These are phyloP conservation scores for Diaporthe sp. DNA, from an alignment of 2,329 filamentous ascomycete genomes.

Conservation along the genomic window DNA sequence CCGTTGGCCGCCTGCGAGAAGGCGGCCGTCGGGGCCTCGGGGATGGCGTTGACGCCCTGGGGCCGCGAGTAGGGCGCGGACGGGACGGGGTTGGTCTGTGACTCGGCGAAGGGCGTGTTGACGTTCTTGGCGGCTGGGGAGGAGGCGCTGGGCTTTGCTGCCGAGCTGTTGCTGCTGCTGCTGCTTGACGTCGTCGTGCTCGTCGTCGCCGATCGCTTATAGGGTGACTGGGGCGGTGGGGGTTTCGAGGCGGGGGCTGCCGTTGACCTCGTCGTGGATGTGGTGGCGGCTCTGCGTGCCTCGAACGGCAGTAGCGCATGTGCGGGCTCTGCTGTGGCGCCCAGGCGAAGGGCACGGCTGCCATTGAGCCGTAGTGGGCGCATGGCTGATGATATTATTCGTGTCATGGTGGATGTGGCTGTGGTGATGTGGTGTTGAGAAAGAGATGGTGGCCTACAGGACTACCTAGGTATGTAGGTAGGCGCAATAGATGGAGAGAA, in stretches of 20 bases:
- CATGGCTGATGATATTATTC: slow-evolving; percentile 37
- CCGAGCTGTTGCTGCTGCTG: background rate
- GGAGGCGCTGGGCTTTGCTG: slow-evolving; percentile 9
- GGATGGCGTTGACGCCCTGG: slow-evolving; percentile 26
- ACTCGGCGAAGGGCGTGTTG: slow-evolving; percentile 38
- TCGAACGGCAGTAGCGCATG: slow-evolving; percentile 1
- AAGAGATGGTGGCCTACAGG: background rate
- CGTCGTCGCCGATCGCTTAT: slow-evolving; percentile 37
- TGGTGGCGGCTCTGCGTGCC: slow-evolving; percentile 34
- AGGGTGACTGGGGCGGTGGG: slow-evolving; percentile 19
- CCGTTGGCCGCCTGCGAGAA: slow-evolving; percentile 35
- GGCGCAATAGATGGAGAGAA: background rate
- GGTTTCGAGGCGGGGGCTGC: slow-evolving; percentile 23
- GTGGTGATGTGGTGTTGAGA: background rate
- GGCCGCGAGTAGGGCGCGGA: slow-evolving; percentile 35
- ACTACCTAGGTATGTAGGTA: background rate
- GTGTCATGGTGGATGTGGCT: slow-evolving; percentile 35
- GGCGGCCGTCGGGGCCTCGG: slow-evolving; percentile 33
- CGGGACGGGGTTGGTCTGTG: slow-evolving; percentile 35
- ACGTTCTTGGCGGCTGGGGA: slow-evolving; percentile 25
- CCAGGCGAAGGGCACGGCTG: background rate
- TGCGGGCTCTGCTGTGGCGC: background rate
- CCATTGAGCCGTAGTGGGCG: slow-evolving; percentile 36
- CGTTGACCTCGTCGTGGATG: slow-evolving; percentile 17
- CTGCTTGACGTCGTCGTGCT: slow-evolving; percentile 1